Evolutionary conservation across 495 filamentous ascomycete genomes (phyloP).

Genomic region (Talaromyces trachyspermus): DNA sequence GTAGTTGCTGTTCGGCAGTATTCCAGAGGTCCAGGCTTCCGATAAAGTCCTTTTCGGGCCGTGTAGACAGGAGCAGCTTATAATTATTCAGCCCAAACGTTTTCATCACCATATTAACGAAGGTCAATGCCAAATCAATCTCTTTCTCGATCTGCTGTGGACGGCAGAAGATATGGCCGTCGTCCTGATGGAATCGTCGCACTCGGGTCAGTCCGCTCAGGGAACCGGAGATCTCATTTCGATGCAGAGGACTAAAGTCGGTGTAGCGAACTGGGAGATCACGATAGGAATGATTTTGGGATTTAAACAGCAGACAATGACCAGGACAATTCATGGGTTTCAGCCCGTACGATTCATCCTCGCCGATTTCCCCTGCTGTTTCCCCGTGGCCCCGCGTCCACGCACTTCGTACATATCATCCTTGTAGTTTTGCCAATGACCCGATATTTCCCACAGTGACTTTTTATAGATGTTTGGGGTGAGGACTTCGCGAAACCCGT

Average conservation of each 20-base stretch:
- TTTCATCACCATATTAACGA: conserved; percentile 70
- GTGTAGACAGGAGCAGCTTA: conserved; percentile 71
- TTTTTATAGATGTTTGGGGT: conserved; percentile 93
- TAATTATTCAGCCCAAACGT: conserved; percentile 69
- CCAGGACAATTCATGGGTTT: conserved; percentile 98
- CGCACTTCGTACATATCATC: conserved; percentile 93
- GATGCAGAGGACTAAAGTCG: conserved; percentile 86
- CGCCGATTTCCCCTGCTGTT: conserved; percentile 37
- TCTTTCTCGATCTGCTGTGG: conserved; percentile 75
- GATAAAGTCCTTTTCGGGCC: conserved; percentile 69
- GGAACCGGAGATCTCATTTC: conserved; percentile 82
- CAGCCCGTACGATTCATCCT: conserved; percentile 76
- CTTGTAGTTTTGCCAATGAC: conserved; percentile 89
- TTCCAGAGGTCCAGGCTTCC: conserved; percentile 77
- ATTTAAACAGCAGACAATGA: conserved; percentile 81
- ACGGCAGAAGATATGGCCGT: conserved; percentile 91
- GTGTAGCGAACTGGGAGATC: conserved; percentile 87
- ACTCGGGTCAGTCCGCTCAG: conserved; percentile 83
- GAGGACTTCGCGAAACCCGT: conserved; percentile 86
- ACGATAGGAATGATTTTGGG: conserved; percentile 63
- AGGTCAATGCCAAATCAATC: conserved; percentile 70
- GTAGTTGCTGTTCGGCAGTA: conserved; percentile 66
- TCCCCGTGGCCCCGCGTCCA: conserved; percentile 49
- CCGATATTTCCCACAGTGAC: conserved; percentile 79
- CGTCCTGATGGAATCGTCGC: conserved; percentile 91